A percentile compares a stretch with the other conserved stretches of the same genome.
Evolutionary conservation across 257 asterid genomes (phyloP).

Genomic region (Nemophila menziesii): DNA sequence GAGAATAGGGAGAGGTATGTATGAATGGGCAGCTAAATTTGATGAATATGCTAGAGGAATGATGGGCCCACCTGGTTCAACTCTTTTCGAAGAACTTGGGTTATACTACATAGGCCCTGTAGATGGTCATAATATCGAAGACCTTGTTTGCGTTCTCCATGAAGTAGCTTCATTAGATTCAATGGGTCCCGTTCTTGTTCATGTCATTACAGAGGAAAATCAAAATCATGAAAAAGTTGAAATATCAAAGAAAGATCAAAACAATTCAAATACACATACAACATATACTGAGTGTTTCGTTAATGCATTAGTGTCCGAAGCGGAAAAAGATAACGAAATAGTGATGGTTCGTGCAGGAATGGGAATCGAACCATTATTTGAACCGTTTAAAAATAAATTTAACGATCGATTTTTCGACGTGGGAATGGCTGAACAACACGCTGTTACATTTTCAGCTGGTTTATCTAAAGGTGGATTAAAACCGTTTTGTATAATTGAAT

Average conservation of each 20-base stretch:
- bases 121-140: slow-evolving; percentile 86
- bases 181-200: slow-evolving; percentile 84
- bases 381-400: slow-evolving; percentile 34
- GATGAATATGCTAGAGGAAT: slow-evolving; percentile 93
- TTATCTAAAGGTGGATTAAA: slow-evolving; percentile 73
- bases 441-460: slow-evolving; percentile 87
- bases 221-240: slow-evolving; percentile 13
- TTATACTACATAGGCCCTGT: slow-evolving; percentile 90
- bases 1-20: slow-evolving; percentile 69
- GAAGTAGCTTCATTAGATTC: slow-evolving; percentile 85
- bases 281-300: slow-evolving; percentile 59
- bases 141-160: slow-evolving; percentile 60
- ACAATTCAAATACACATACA: too few relatives aligned
- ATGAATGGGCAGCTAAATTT: slow-evolving; percentile 93
- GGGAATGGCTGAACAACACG: slow-evolving; percentile 99
- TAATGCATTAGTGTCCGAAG: slow-evolving; percentile 55
- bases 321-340: slow-evolving; percentile 52
- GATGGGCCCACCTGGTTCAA: slow-evolving; percentile 88
- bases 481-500: slow-evolving; percentile 81
- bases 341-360: slow-evolving; percentile 88
- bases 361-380: slow-evolving; percentile 73
- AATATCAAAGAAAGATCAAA: slow-evolving; percentile 14
- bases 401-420: slow-evolving; percentile 57
- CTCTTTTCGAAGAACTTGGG: slow-evolving; percentile 93
- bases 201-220: slow-evolving; percentile 65